Evolutionary conservation across 805 yeast species (phyloP).

Genomic region (Yarrowia keelungensis): DNA sequence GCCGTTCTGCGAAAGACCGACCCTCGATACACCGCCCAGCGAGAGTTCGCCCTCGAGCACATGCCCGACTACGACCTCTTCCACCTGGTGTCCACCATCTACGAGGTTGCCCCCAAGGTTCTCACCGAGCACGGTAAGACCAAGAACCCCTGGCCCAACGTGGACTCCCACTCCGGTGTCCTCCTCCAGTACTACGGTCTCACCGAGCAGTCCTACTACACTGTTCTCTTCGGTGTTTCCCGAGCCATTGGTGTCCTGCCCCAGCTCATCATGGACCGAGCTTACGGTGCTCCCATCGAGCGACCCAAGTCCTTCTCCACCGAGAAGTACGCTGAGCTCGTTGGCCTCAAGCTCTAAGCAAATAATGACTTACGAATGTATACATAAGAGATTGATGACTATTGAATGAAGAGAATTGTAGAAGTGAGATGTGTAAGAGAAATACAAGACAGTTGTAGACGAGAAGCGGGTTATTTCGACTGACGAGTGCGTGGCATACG

Average conservation of each 20-base stretch:
- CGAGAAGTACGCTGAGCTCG: constrained; percentile 50
- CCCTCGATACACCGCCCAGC: constrained; percentile 79
- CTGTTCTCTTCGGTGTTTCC: constrained; percentile 83
- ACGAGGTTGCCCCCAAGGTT: constrained; percentile 76
- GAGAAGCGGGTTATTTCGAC: no score
- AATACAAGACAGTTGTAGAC: no score
- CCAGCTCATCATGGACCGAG: constrained; percentile 80
- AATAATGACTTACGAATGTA: constrained; percentile 36
- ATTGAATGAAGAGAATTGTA: constrained; percentile 5
- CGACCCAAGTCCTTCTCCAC: constrained; percentile 70
- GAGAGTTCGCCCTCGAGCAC: constrained; percentile 65
- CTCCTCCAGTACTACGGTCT: constrained; percentile 81
- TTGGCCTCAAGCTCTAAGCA: constrained; percentile 41
- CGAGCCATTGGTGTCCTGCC: constrained; percentile 81
- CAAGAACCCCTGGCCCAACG: constrained; percentile 86
- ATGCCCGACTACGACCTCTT: constrained; percentile 69
- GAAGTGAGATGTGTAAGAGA: background rate
- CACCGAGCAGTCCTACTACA: constrained; percentile 74
- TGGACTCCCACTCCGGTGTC: constrained; percentile 80
- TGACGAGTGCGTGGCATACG: no score
- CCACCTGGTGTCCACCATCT: constrained; percentile 68
- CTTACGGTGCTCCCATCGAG: constrained; percentile 78
- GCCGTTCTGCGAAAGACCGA: constrained; percentile 85
- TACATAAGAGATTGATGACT: constrained; percentile 38
- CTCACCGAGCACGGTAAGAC: constrained; percentile 81